Base-by-base conservation (phyloP, 208 protist species). In the Phytomonas sp. region DNA sequence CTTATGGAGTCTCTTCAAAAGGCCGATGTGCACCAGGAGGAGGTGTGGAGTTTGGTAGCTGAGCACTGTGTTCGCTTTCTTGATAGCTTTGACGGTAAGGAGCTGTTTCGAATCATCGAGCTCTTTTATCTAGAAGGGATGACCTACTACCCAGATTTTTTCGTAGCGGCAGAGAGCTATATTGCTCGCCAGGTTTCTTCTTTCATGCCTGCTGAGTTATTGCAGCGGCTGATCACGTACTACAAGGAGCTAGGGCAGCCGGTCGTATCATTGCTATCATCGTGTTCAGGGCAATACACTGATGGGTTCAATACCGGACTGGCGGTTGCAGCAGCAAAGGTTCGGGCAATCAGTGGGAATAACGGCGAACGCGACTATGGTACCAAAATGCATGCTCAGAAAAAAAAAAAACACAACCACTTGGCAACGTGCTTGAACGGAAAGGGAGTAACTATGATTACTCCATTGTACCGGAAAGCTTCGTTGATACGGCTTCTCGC, bases 11-110 rank as follows among this genome's bases (percentile, higher is more conserved):
- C 86, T 11, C 63, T 93, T 26, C 76, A 80, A 30, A 34, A 29
- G 23, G 83, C 79, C 0, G 77, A 74, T 0, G 81, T 91, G 19
- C 61, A 73, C 49, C 78, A 89, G 29, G 80, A 86, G 78, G 86
- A 91, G 63, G 81, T 89, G 56, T 95, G 90, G 88, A 69, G 77
- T 30, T 66, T 83, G n/a, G 63, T 93, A 11, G 85, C 84, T 6
- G 86, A 93, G 69, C 86, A 95, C 74, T 86, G 81, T 71, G 79
- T 91, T n/a, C 81, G 79, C 56, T 72, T 76, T 34, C 75, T 93
- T 14, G 77, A 83, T 68, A 75, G 42, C 42, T 81, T 95, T 42
- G 81, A 81, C 42, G 88, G 83, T 14, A 66, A 71, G 63, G 80
- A 95, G 63, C 78, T 93, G 31, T 78, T 85, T 63, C 74, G 72